Percentiles rank a stretch among this genome's conserved stretches.
Conservation (phyloP, 805 yeast genomes). For the Trichomonascus vanleenenianus region DNA sequence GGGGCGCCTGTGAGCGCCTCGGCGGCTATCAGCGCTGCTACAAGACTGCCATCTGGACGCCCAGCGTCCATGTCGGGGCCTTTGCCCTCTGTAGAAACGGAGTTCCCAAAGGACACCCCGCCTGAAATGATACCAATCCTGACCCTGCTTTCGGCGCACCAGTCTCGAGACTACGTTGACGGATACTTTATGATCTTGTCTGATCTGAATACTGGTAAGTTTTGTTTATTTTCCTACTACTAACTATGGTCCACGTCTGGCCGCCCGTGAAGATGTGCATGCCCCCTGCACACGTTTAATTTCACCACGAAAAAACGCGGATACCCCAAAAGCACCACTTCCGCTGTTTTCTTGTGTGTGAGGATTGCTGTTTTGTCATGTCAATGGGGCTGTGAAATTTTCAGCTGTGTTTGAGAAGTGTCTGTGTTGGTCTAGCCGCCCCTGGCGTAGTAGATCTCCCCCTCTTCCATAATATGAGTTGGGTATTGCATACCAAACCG, state of each 20-base stretch:
- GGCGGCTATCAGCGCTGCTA: not conserved
- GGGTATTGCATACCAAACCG: no score
- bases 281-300: no score
- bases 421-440: not conserved
- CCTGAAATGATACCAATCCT: constrained; percentile 66
- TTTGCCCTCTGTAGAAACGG: constrained; percentile 1
- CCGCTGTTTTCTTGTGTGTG: no score
- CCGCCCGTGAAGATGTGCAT: no score
- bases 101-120: constrained; percentile 35
- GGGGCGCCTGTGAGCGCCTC: not conserved
- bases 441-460: no score
- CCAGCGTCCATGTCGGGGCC: not conserved
- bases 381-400: no score
- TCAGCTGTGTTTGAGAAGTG: not conserved
- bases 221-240: no score
- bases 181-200: constrained; percentile 41
- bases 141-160: constrained; percentile 63
- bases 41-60: not conserved
- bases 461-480: no score
- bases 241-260: no score
- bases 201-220: constrained; percentile 25
- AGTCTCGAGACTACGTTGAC: constrained; percentile 52
- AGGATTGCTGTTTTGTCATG: no score
- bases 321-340: no score
- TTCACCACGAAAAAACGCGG: no score